These are phyloP conservation scores for Solanum ossicruentum DNA, from an alignment of 257 asterid genomes.

Conservation along the genomic window DNA sequence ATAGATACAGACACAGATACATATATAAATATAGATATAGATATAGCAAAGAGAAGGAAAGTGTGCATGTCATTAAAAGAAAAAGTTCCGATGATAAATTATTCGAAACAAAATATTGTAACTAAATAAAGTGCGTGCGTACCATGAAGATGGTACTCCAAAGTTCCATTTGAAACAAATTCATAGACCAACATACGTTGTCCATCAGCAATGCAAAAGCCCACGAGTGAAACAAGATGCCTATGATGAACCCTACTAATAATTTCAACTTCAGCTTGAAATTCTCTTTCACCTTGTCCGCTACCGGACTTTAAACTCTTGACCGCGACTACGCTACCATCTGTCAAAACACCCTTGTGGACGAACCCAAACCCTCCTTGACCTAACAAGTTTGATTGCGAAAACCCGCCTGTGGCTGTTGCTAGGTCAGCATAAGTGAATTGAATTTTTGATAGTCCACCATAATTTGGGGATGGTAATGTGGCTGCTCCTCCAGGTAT, in stretches of 20 bases:
- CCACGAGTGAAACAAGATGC: slow-evolving; percentile 4
- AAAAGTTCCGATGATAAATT: not conserved
- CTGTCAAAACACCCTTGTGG: slow-evolving; percentile 4
- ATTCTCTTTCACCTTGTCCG: slow-evolving; percentile 3
- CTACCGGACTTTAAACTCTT: slow-evolving; percentile 6
- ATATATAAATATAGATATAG: too few species aligned
- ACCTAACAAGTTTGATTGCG: not conserved
- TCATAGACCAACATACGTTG: slow-evolving; percentile 5
- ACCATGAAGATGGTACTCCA: slow-evolving; percentile 6
- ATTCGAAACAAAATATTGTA: not conserved
- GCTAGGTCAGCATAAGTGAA: slow-evolving; percentile 1
- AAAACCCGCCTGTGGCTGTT: not conserved
- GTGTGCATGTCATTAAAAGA: not conserved
- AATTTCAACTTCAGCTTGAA: not conserved
- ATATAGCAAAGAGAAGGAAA: too few species aligned
- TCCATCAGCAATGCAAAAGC: not conserved
- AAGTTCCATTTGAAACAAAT: not conserved
- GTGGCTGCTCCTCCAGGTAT: not conserved
- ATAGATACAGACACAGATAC: too few species aligned
- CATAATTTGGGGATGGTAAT: not conserved
- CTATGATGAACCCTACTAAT: slow-evolving; percentile 3
- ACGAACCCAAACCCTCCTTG: slow-evolving; percentile 5
- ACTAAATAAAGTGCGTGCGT: not conserved
- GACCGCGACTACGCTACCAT: not conserved
- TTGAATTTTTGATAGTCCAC: not conserved